These are phyloP conservation scores for Thermomucor indicae-seudaticae DNA, from an alignment of 371 early-diverging fungal genomes.

Conservation along the genomic window DNA sequence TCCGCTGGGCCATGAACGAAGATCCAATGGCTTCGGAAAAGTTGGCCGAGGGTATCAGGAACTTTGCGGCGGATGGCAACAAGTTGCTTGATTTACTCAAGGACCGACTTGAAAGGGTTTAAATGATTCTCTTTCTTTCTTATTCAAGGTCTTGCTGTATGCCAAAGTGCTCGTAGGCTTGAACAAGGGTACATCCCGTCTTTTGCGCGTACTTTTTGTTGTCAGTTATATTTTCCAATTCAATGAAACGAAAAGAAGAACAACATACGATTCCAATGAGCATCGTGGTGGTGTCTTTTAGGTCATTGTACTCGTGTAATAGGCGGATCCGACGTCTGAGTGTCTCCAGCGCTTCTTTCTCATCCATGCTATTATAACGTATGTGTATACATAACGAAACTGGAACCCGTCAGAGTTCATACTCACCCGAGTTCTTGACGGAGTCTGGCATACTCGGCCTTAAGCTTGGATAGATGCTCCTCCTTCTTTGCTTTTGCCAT, in stretches of 20 bases:
- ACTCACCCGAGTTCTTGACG: too few relatives aligned
- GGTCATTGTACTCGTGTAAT: conserved; percentile 20
- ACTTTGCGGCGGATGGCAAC: conserved; percentile 89
- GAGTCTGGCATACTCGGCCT: too few relatives aligned
- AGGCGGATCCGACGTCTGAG: conserved; percentile 5
- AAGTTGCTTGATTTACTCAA: conserved; percentile 52
- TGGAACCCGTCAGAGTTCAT: too few relatives aligned
- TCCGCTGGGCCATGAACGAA: conserved; percentile 97
- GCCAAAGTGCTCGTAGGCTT: conserved; percentile 4
- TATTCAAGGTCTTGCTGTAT: not conserved
- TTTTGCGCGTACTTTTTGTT: conserved; percentile 6
- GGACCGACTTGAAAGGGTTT: not conserved
- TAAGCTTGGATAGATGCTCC: too few relatives aligned
- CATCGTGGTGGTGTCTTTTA: conserved; percentile 9
- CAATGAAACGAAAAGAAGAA: not conserved
- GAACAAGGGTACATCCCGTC: not conserved
- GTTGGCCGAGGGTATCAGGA: conserved; percentile 94
- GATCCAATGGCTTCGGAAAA: conserved; percentile 98
- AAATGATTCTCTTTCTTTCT: not conserved
- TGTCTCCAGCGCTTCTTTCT: conserved; percentile 2
- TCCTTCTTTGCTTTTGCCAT: too few relatives aligned
- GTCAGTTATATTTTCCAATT: not conserved
- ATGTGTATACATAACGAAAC: too few relatives aligned
- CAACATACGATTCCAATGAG: conserved; percentile 11
- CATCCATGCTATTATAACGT: conserved; percentile 11